Evolutionary conservation across 352 stramenopile genomes (phyloP).

Genomic region (Pythium aristosporum): DNA sequence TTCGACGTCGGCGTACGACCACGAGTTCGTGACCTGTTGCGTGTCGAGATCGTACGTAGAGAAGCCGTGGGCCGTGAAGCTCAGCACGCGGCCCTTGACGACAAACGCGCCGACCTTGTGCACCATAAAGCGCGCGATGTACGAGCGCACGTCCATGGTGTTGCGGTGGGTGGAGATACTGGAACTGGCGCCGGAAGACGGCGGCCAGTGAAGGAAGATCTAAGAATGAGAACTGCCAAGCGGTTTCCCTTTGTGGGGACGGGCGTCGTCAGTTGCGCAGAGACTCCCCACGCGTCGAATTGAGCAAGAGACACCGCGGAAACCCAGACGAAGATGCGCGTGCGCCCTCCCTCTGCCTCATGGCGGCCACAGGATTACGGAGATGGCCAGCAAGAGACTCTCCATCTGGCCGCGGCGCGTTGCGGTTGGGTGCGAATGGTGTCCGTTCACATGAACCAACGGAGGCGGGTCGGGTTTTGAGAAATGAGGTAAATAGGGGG

Average conservation of each 20-base stretch:
- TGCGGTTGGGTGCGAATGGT: neutral
- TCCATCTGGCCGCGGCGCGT: conserved; percentile 1
- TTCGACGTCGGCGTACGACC: conserved; percentile 80
- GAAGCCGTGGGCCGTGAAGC: conserved; percentile 73
- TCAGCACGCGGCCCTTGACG: conserved; percentile 82
- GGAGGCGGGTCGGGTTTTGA: conserved; percentile 1
- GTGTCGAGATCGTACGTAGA: conserved; percentile 71
- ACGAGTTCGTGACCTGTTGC: conserved; percentile 75
- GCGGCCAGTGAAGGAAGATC: neutral
- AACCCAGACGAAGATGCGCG: too few species aligned
- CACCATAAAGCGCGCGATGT: conserved; percentile 80
- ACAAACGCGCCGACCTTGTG: conserved; percentile 83
- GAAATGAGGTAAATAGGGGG: too few species aligned
- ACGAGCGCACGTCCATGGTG: conserved; percentile 54
- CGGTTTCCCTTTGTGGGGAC: too few species aligned
- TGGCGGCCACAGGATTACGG: neutral
- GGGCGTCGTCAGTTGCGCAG: too few species aligned
- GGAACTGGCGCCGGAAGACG: neutral
- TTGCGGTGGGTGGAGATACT: neutral
- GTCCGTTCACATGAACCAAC: neutral
- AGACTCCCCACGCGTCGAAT: too few species aligned
- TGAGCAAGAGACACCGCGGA: too few species aligned
- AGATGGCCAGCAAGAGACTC: neutral
- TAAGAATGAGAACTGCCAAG: neutral
- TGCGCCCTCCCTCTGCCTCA: neutral